A percentile compares a stretch with the other conserved stretches of the same genome.
Conservation (phyloP, 2,329 filamentous ascomycete genomes). For the Drechslera avenae region DNA sequence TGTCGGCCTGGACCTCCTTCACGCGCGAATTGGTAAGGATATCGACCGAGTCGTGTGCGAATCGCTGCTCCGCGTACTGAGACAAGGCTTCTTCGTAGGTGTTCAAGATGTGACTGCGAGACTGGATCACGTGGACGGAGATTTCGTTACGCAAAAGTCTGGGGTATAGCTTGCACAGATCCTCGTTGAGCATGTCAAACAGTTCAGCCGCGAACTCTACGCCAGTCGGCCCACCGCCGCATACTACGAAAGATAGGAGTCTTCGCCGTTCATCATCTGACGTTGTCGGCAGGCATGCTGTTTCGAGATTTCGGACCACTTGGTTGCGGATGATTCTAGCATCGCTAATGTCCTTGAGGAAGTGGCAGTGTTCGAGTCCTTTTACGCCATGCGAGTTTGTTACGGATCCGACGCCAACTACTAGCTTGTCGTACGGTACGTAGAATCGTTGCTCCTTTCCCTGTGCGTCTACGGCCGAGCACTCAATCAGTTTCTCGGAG, state of each 20-base stretch:
- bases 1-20: slow-evolving; percentile 81
- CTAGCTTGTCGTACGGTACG: slow-evolving; percentile 94
- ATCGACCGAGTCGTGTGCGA: slow-evolving; percentile 87
- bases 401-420: slow-evolving; percentile 87
- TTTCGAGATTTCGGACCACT: slow-evolving; percentile 86
- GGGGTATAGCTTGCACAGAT: slow-evolving; percentile 76
- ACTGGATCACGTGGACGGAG: slow-evolving; percentile 96
- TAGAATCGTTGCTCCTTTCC: slow-evolving; percentile 86
- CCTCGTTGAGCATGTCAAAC: slow-evolving; percentile 95
- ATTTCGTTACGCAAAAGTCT: slow-evolving; percentile 94
- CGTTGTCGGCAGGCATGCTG: slow-evolving; percentile 91
- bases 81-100: slow-evolving; percentile 97
- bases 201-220: slow-evolving; percentile 98
- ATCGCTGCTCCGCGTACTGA: slow-evolving; percentile 87
- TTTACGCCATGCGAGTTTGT: slow-evolving; percentile 97
- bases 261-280: slow-evolving; percentile 83
- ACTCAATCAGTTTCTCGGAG: slow-evolving; percentile 85
- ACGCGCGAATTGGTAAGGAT: slow-evolving; percentile 93
- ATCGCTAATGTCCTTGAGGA: slow-evolving; percentile 93
- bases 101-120: slow-evolving; percentile 91
- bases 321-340: slow-evolving; percentile 87
- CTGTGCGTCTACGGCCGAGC: slow-evolving; percentile 71
- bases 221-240: slow-evolving; percentile 92
- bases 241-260: slow-evolving; percentile 92
- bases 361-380: slow-evolving; percentile 90